A percentile compares a stretch with the other conserved stretches of the same genome.
Conservation (phyloP, 257 asterid genomes). For the Osmanthus fragrans region DNA sequence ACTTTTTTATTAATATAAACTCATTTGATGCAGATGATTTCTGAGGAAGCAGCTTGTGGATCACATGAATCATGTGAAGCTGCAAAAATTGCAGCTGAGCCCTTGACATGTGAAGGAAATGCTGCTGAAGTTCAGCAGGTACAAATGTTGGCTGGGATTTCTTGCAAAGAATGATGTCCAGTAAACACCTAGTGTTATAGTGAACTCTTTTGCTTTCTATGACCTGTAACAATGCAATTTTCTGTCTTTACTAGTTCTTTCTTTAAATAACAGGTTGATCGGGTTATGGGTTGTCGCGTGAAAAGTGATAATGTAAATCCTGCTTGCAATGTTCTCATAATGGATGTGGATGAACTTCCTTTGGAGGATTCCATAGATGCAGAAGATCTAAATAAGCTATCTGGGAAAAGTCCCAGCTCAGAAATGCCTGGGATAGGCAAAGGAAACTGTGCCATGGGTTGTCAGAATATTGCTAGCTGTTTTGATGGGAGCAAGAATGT, state of each 20-base stretch:
- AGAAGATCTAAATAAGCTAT: not conserved
- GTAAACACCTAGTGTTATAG: not conserved
- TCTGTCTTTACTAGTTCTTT: not conserved
- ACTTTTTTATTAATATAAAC: slow-evolving; percentile 12
- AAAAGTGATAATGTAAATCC: slow-evolving; percentile 40
- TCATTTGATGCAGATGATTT: slow-evolving; percentile 34
- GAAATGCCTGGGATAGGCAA: slow-evolving; percentile 28
- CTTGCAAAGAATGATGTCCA: slow-evolving; percentile 15
- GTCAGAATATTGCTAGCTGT: slow-evolving; percentile 44
- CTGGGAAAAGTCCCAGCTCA: slow-evolving; percentile 8
- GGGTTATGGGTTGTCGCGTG: slow-evolving; percentile 81
- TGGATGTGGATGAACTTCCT: slow-evolving; percentile 37
- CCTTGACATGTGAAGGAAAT: slow-evolving; percentile 31
- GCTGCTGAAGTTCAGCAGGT: slow-evolving; percentile 48
- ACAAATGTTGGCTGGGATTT: slow-evolving; percentile 17
- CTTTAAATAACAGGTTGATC: slow-evolving; percentile 66
- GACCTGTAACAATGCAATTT: not conserved
- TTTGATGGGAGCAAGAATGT: slow-evolving; percentile 43
- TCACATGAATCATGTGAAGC: slow-evolving; percentile 36
- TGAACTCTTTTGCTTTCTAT: slow-evolving; percentile 1
- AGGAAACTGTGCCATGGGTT: slow-evolving; percentile 38
- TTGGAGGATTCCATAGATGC: slow-evolving; percentile 28
- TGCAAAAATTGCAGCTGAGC: slow-evolving; percentile 31
- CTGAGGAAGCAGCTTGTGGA: slow-evolving; percentile 38
- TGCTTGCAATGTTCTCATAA: slow-evolving; percentile 25